Percentiles rank a stretch among this genome's conserved stretches.
Conservation (phyloP, 345 rosid species). For the Barbarea vulgaris region DNA sequence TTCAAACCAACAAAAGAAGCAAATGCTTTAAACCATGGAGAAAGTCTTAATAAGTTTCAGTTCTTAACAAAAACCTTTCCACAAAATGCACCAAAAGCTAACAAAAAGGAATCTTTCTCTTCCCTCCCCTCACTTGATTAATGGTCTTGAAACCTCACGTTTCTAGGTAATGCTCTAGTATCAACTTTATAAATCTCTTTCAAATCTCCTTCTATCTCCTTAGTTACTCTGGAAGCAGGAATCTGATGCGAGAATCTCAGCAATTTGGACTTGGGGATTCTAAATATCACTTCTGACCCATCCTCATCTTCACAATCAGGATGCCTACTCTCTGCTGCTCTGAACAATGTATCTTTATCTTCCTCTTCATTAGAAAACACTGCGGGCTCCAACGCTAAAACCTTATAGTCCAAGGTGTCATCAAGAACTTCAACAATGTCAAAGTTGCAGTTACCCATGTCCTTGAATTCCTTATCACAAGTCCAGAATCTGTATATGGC, state of each 20-base stretch:
- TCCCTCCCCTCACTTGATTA: neutral
- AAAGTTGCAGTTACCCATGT: slow-evolving; percentile 47
- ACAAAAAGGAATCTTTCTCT: neutral
- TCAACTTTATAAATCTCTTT: slow-evolving; percentile 56
- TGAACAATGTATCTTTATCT: neutral
- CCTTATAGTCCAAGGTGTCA: slow-evolving; percentile 39
- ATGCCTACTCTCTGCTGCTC: slow-evolving; percentile 24
- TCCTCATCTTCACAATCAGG: neutral
- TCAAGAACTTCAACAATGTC: slow-evolving; percentile 61
- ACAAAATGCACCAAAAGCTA: neutral
- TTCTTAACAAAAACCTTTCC: neutral
- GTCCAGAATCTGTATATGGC: slow-evolving; percentile 73
- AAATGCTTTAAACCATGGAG: neutral
- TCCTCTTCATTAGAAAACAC: slow-evolving; percentile 34
- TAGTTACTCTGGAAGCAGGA: slow-evolving; percentile 59
- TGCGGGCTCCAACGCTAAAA: slow-evolving; percentile 45
- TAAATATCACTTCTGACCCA: slow-evolving; percentile 34
- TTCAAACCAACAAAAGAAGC: neutral
- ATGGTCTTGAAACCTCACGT: neutral
- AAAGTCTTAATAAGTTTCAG: neutral
- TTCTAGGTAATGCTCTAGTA: slow-evolving; percentile 35
- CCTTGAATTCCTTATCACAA: slow-evolving; percentile 33
- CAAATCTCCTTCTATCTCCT: slow-evolving; percentile 49
- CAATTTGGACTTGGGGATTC: slow-evolving; percentile 50
- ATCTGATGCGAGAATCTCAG: slow-evolving; percentile 70